Evolutionary conservation across 495 filamentous ascomycete species (phyloP), one percentile per base, ranked within the genome.

Genomic region (Lophiostoma macrostomum): DNA sequence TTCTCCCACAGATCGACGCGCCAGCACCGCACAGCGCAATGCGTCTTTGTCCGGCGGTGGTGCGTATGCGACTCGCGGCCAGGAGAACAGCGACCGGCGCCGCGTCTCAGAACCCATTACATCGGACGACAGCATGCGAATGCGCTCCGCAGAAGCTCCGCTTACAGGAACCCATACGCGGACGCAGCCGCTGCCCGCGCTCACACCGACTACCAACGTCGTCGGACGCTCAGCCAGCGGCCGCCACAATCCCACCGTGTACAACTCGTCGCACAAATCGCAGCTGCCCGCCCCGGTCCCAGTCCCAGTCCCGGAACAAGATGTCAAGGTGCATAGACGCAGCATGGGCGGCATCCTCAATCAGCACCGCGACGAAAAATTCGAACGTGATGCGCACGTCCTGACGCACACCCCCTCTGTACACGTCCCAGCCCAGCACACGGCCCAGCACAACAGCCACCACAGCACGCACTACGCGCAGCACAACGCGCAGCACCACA

Each of bases 261-360:
- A 49, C 36, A 56, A 56, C 53, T 56, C 53, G 18, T 45, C 38
- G 18, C 55, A 52, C 40, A 52, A 47, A 32, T 40, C 39, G 2
- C 55, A 51, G 19, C 36, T 56, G 7, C 51, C 40, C 18, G 12
- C 30, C 28, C 22, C 40, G 50, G 19, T 8, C 19, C 39, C 37
- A 20, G 18, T 25, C 8, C 37, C 36, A n/a, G n/a, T n/a, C n/a
- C n/a, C n/a, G n/a, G n/a, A n/a, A n/a, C n/a, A n/a, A n/a, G 22
- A 30, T 7, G 24, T 27, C 30, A 48, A 58, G 18, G 52, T 28
- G 4, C 27, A 61, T 6, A 24, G 53, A 2, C 35, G 60, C 22
- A 45, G 23, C 30, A 63, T 63, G 60, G 60, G 60, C 28, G 60
- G 60, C 22, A 63, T 63, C 10, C 44, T 63, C 13, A 50, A 50